Evolutionary conservation across 2,329 filamentous ascomycete species (phyloP).

Genomic region (Parastagonospora nodorum): DNA sequence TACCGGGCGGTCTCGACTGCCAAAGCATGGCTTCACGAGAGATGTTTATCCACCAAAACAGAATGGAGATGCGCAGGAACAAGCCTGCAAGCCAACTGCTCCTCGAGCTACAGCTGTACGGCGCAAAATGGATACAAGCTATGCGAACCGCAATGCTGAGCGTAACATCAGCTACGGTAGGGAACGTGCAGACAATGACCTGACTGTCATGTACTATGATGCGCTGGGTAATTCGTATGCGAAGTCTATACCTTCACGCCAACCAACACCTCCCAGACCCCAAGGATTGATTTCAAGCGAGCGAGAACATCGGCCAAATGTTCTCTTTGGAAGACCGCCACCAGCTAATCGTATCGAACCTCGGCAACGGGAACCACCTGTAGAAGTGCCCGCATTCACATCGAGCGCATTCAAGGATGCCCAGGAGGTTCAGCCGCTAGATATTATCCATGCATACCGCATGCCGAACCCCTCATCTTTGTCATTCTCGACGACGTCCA

Average conservation of each 20-base stretch:
- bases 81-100: neutral
- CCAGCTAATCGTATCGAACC: too few relatives aligned
- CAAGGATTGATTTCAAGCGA: neutral
- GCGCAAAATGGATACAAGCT: neutral
- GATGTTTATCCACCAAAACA: too few relatives aligned
- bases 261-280: neutral
- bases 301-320: too few relatives aligned
- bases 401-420: too few relatives aligned
- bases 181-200: neutral
- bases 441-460: too few relatives aligned
- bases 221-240: neutral
- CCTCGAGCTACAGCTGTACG: neutral
- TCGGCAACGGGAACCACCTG: too few relatives aligned
- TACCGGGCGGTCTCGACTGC: neutral
- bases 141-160: neutral
- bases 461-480: too few relatives aligned
- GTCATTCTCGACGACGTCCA: too few relatives aligned
- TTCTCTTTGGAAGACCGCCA: too few relatives aligned
- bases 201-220: neutral
- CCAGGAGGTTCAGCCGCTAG: too few relatives aligned
- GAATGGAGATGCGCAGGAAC: neutral
- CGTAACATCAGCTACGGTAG: neutral
- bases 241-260: conserved; percentile 1
- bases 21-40: neutral
- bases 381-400: too few relatives aligned